Percentiles rank a stretch among this genome's conserved stretches.
phyloP scores from a whole-genome alignment of 1,284 basidiomycete genomes.

The Gymnopus androsaceus region DNA sequence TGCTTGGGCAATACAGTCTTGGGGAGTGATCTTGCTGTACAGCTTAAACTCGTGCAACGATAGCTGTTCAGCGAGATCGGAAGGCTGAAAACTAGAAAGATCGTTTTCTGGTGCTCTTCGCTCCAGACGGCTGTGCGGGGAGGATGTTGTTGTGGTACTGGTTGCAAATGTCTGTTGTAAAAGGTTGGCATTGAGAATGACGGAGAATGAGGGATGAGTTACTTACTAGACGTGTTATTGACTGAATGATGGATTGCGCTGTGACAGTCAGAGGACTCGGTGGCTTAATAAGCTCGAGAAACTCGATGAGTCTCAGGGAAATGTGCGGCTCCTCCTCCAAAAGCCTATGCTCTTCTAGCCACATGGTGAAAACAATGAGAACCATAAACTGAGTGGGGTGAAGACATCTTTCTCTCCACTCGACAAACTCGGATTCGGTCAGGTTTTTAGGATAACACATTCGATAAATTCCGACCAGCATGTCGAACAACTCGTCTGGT shows the following conservation, averaged over 20 bases:
- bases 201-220: background rate
- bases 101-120: conserved; percentile 54
- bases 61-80: conserved; percentile 65
- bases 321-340: conserved; percentile 66
- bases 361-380: conserved; percentile 56
- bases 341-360: conserved; percentile 62
- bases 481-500: conserved; percentile 65
- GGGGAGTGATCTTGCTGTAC: conserved; percentile 59
- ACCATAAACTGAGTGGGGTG: conserved; percentile 58
- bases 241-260: conserved; percentile 52
- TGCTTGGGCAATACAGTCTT: conserved; percentile 62
- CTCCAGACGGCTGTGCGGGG: conserved; percentile 35
- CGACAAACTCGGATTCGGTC: conserved; percentile 51
- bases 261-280: conserved; percentile 45
- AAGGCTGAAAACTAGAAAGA: conserved; percentile 52
- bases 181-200: conserved; percentile 6
- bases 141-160: conserved; percentile 29
- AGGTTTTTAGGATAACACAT: conserved; percentile 57
- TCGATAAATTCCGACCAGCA: conserved; percentile 65
- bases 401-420: conserved; percentile 68
- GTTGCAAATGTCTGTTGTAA: conserved; percentile 20
- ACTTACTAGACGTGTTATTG: conserved; percentile 58
- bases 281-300: conserved; percentile 47
- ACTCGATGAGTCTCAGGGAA: conserved; percentile 55
- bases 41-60: conserved; percentile 57